Base-by-base conservation (phyloP, 2,329 filamentous ascomycete genomes). In the Achaetomium macrosporum region DNA sequence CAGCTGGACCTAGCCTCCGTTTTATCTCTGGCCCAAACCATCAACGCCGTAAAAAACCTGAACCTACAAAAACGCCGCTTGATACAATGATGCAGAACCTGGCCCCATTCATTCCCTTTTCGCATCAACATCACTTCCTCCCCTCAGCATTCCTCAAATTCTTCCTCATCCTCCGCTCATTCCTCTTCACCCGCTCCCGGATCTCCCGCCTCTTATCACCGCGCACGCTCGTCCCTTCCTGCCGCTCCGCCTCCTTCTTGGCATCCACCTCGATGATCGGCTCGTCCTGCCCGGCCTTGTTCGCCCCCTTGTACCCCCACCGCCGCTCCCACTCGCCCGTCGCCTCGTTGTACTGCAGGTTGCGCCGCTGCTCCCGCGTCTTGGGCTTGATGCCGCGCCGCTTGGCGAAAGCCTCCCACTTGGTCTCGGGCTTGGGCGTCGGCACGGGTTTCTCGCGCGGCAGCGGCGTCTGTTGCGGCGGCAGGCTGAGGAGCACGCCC, bases 381-480 rank as follows among this genome's bases (percentile, higher is more conserved):
- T 91, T 95, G 71, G 84, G 83, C 75, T 87, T 88, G 73, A 99
- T 97, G 51, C 93, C 93, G 79, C 96, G 95, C 82, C 95, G 95
- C 70, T 84, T 87, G 42, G 93, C 93, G 74, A 99, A 99, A 65
- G 86, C 83, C 76, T 96, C 86, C 93, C 93, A 99, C 70, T 90
- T 96, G 54, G 92, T 97, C 61, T 86, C 86, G 53, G 85, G 76
- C 74, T 91, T 93, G 61, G 84, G 80, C 51, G 83, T 79, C 1
- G 93, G 93, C 9, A 97, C 76, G 10, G 90, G 89, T 73, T 99
- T 97, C 74, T 96, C 91, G 62, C 93, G 87, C 20, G 93, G 93
- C 4, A 97, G 77, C 0, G 76, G 70, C 1, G 87, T 95, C 17
- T 79, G 74, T 0, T 83, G 76, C 0, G 79, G 69, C 0, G 93